Evolutionary conservation across 2,329 filamentous ascomycete species (phyloP), one percentile per base, ranked within the genome.

Genomic region (Chaetomium sp.): DNA sequence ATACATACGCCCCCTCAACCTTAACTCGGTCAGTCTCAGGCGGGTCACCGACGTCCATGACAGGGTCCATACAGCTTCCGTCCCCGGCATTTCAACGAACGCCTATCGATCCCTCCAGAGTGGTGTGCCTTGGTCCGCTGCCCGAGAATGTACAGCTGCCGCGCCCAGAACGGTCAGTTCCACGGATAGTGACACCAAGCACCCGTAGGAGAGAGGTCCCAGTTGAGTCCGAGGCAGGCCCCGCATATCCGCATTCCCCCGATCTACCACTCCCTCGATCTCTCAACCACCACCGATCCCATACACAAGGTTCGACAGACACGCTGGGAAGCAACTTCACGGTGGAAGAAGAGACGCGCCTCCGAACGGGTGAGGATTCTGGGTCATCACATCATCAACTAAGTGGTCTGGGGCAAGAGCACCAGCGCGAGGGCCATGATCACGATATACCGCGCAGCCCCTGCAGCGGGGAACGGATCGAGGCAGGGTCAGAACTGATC

Each of bases 251-350:
- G 58, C 45, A 61, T 53, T 56, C 69, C 55, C 35, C 53, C 33
- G 47, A 59, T 27, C 49, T 54, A 6, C 44, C 54, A 10, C 50
- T 46, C 8, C 50, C 54, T 37, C 53, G 48, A 7, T 19, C 52
- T 45, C 52, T 57, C 3, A 49, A 58, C 2, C 64, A 58, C 46
- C 59, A 59, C 5, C 54, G 58, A 12, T 59, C 57, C 3, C 50
- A 55, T 6, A 57, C 60, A 1, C 66, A 67, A 35, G 59, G 62
- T 6, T 69, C 67, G 5, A 69, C 68, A 36, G 74, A 76, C 55
- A 82, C 78, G 2, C 65, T 82, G 6, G 79, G 79, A 19, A 82
- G 80, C 64, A 80, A 82, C 55, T 83, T 74, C 61, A 83, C 80
- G 0, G 74, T 79, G 8, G 76, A 82, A 32, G 77, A 83, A 58